Base-by-base conservation (phyloP, 129 eudicot species). In the Tanacetum coccineum region DNA sequence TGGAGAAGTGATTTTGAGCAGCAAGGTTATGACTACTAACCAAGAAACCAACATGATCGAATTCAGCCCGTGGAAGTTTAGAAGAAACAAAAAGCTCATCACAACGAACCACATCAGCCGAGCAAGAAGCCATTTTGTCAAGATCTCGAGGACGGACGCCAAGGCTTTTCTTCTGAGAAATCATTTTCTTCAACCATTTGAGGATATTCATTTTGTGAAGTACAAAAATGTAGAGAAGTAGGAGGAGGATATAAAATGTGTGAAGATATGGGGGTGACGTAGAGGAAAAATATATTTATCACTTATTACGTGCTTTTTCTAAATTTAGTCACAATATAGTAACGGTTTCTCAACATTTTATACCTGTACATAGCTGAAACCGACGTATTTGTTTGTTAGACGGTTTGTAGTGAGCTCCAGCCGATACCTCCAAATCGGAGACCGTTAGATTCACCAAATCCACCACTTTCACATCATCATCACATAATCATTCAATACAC, bases 1-100 rank as follows among this genome's bases (percentile, higher is more conserved):
- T 64, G 70, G 66, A 19, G 74, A 77, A 77, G 64, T 81, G 76
- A 64, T 13, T 64, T 51, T 73, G 80, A 9, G 86, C 80, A 21
- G 74, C 71, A 77, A 81, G 20, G 44, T 77, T 74, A 65, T 68
- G 69, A 1, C 45, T 22, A 49, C 3, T 66, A 45, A 68, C 74
- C 9, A 81, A 1, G 75, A 60, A 73, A 17, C 64, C 59, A 39
- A 59, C 66, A 51, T 20, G 67, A 58, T 49, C 25, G 21, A 40
- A 13, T 46, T 62, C 49, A 54, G 40, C 14, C 13, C 39, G 13
- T 15, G 59, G 15, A 74, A 13, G 15, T 48, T 25, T 63, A 7
- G 32, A 18, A 5, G 69, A 21, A 45, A 59, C 13, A 66, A 81
- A 77, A 9, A 69, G 74, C 44, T 81, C 80, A n/a, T 81, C 80